phyloP scores from a whole-genome alignment of 768 basidiomycete species.

The Leucosporidium scottii region DNA sequence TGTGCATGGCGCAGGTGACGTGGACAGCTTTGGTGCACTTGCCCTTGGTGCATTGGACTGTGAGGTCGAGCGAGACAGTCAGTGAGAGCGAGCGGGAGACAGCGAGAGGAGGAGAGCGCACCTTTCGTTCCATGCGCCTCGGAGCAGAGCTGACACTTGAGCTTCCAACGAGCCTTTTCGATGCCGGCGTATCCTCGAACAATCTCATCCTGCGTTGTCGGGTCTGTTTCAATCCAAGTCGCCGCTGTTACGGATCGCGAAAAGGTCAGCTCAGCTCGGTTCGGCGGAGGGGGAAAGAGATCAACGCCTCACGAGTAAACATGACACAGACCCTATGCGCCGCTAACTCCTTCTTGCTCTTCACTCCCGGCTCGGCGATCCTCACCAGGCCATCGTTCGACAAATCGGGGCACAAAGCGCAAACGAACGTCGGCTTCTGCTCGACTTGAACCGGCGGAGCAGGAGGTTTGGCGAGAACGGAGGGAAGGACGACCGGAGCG shows the following conservation, averaged over 20 bases:
- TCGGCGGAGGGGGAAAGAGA: slow-evolving; percentile 55
- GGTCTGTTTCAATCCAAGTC: slow-evolving; percentile 69
- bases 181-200: slow-evolving; percentile 83
- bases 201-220: slow-evolving; percentile 46
- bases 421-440: slow-evolving; percentile 15
- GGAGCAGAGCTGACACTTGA: slow-evolving; percentile 86
- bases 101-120: slow-evolving; percentile 25
- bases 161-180: slow-evolving; percentile 83
- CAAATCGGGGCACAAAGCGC: slow-evolving; percentile 36
- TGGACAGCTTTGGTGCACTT: slow-evolving; percentile 92
- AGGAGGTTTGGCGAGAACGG: not conserved
- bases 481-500: too few species aligned
- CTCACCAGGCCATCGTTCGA: slow-evolving; percentile 33
- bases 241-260: slow-evolving; percentile 56
- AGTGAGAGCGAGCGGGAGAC: not conserved
- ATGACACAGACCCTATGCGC: slow-evolving; percentile 32
- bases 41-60: slow-evolving; percentile 83
- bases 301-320: slow-evolving; percentile 34
- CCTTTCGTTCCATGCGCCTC: slow-evolving; percentile 45
- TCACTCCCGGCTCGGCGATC: slow-evolving; percentile 27
- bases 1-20: slow-evolving; percentile 73
- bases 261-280: slow-evolving; percentile 49
- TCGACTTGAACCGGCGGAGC: not conserved
- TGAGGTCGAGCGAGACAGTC: slow-evolving; percentile 12
- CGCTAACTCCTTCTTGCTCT: slow-evolving; percentile 10